Base-by-base conservation (phyloP, 805 yeast species). In the Candida berthetii region DNA sequence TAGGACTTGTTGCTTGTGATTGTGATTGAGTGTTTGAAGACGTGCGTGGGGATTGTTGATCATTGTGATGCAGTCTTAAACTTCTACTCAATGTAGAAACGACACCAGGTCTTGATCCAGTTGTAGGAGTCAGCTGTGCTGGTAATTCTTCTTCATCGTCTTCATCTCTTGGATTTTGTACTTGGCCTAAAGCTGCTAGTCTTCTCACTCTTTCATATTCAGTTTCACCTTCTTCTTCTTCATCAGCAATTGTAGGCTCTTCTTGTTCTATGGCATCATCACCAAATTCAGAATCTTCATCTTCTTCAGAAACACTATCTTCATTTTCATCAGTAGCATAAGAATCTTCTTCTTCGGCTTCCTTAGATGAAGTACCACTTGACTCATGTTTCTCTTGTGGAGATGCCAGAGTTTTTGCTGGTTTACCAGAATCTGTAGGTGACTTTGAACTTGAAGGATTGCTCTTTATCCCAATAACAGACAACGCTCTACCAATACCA, bases 181-280 rank as follows among this genome's bases (percentile, higher is more conserved):
- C 55, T 36, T 61, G 58, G 3, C 82, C 82, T 45, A 77, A 60
- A 0, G 82, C 82, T 5, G 76, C 74, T 42, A 84, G 58, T 44
- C 90, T 69, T 51, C 90, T 72, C 32, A 68, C 66, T 42, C 76
- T 71, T 57, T 84, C 90, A 19, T 79, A 76, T n/a, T 69, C 82
- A 0, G 88, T 81, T 56, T 83, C 90, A 36, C 48, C 52, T 13
- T 49, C 53, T 15, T 53, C 49, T 20, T 43, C 52, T 25, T 48
- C 47, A 8, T 43, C 40, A 5, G 36, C 53, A 14, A 41, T 41
- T 25, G 44, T 55, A 18, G 47, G 56, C 8, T 46, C 47, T 3
- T 44, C 58, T 7, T 51, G 62, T n/a, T 53, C 64, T 38, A 58
- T 60, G 27, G 46, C 49, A 9, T 43, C 48, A 22, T 29, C 36